Evolutionary conservation across 108 stramenopile species (phyloP), one percentile per base, ranked within the genome.

Genomic region (Hondaea fermentalgiana): DNA sequence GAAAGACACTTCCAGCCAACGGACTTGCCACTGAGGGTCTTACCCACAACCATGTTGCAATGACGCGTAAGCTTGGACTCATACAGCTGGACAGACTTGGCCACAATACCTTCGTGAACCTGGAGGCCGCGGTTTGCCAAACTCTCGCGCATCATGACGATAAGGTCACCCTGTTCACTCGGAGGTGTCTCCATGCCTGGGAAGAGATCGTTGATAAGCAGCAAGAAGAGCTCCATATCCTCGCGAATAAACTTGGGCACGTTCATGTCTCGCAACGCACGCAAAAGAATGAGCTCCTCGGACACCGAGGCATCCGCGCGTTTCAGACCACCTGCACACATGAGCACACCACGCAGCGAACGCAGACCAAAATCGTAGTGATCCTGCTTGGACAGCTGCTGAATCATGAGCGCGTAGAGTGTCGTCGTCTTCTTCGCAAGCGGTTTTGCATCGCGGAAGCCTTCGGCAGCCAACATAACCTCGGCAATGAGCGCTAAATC

Each of bases 201-300:
- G 71, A 95, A 95, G 5, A 95, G 71, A 42, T 95, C 95, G n/a
- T 93, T 89, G 23, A 95, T 91, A 21, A 95, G 93, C 44, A 95
- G 91, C 72, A 93, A 55, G 87, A 95, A 95, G 42, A 95, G 93
- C 49, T 92, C 69, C 53, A 94, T 93, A 72, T 95, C 95, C 72
- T 94, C 95, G 89, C 93, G 93, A 91, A 95, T 95, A 92, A 95
- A 95, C 92, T 95, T 95, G 5, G 95, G 95, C 25, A 95, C 87
- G 91, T 95, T 95, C 95, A 95, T 95, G 92, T 95, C 95, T 2
- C 95, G 93, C 58, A 95, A 72, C 19, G 95, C 95, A 29, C 94
- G 91, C 91, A 95, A 94, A 5, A 95, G 88, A 57, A 95, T 95
- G 12, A 91, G 90, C 57, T 95, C 94, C 87, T 95, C 95, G 88